Evolutionary conservation across 768 basidiomycete species (phyloP), one percentile per base, ranked within the genome.

Genomic region (Hemileccinum rubropunctum): DNA sequence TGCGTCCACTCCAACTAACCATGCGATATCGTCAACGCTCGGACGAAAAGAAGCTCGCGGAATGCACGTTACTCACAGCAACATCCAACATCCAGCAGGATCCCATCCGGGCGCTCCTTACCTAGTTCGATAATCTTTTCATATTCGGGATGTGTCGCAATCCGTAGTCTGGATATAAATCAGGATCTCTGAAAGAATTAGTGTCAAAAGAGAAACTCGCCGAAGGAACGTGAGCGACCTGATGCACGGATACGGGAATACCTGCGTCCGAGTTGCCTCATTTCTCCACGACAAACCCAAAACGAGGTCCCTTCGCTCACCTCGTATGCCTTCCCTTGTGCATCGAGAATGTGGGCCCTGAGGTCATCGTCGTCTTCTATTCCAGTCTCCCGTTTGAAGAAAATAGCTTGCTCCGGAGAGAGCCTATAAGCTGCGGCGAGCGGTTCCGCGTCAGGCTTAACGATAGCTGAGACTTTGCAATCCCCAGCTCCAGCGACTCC

Each of bases 41-140:
- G n/a, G n/a, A n/a, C n/a, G n/a, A n/a, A 42, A n/a, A 21, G 17
- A 21, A 40, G 5, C 21, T 23, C 0, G 6, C 2, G 3, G n/a
- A 15, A 13, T 18, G 10, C 0, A 49, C 7, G 18, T 34, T 15
- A 58, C 71, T 50, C 51, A 78, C 76, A 67, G 53, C 75, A 76
- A 51, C 75, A 76, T 6, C 73, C 77, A 9, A 77, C 60, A 37
- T 79, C 77, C 8, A 79, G 62, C 20, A 77, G 63, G 11, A 79
- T 63, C 0, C 70, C 71, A 2, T 65, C 65, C 4, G 56, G 34
- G 26, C 70, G 70, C 21, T 71, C 69, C 42, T 52, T 62, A 7
- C 70, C 74, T 11, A 78, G 61, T 35, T 62, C 60, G 8, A 77
- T 61, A 8, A 74, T 54, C 3, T 34, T 33, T 10, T 57, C 17